Evolutionary conservation across 495 filamentous ascomycete genomes (phyloP).

Genomic region (Hypoxylon lenormandii): DNA sequence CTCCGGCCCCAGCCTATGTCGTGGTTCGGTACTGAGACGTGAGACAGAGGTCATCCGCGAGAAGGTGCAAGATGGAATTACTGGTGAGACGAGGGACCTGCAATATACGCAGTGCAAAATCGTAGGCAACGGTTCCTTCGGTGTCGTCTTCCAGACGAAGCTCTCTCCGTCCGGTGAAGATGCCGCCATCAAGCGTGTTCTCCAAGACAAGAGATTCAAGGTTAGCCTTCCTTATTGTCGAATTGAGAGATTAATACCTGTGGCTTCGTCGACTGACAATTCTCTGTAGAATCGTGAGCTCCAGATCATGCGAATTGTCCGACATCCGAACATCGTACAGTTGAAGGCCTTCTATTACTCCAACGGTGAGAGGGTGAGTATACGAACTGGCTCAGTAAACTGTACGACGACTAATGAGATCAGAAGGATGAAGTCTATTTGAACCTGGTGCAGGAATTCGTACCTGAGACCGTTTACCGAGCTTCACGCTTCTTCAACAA

Average conservation of each 20-base stretch:
- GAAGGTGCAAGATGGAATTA: constrained; percentile 98
- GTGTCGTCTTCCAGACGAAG: constrained; percentile 98
- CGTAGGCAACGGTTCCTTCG: constrained; percentile 99
- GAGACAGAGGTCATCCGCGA: constrained; percentile 91
- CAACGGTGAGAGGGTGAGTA: constrained; percentile 92
- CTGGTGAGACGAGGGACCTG: constrained; percentile 93
- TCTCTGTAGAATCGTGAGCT: constrained; percentile 88
- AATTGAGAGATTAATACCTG: constrained; percentile 8
- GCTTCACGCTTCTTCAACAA: constrained; percentile 99
- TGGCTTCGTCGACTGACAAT: constrained; percentile 52
- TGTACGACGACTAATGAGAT: constrained; percentile 37
- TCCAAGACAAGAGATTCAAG: constrained; percentile 99
- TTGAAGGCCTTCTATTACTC: constrained; percentile 99
- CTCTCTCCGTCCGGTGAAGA: constrained; percentile 96
- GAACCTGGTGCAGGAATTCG: constrained; percentile 97
- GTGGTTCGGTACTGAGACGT: constrained; percentile 33
- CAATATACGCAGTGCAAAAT: constrained; percentile 99
- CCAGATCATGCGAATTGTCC: constrained; percentile 99
- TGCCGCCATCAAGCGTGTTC: constrained; percentile 96
- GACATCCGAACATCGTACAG: constrained; percentile 98
- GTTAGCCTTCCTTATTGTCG: constrained; percentile 58
- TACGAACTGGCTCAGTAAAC: constrained; percentile 1
- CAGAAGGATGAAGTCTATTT: constrained; percentile 99
- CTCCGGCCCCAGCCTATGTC: constrained; percentile 15
- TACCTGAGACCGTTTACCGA: constrained; percentile 97